These are phyloP conservation scores for Suillus decipiens DNA, from an alignment of 768 basidiomycete genomes.

Conservation along the genomic window DNA sequence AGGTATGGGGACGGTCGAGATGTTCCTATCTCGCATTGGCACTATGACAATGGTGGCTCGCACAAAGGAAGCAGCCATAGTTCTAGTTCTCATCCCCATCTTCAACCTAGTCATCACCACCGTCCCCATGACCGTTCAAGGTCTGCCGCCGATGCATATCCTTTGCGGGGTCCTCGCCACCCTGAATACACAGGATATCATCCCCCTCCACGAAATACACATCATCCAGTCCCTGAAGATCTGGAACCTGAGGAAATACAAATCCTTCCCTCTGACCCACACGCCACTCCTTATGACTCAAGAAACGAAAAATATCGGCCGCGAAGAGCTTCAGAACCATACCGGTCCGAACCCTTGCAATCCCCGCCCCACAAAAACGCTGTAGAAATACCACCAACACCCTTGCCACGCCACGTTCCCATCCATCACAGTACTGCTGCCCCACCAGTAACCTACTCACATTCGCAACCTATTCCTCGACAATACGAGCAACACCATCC, in stretches of 20 bases:
- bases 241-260: constrained; percentile 62
- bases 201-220: constrained; percentile 18
- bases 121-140: constrained; percentile 39
- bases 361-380: constrained; percentile 23
- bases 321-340: constrained; percentile 32
- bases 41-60: constrained; percentile 27
- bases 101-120: constrained; percentile 30
- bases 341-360: constrained; percentile 24
- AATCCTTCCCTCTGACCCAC: constrained; percentile 54
- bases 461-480: constrained; percentile 42
- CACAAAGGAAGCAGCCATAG: constrained; percentile 26
- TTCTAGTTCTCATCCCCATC: constrained; percentile 25
- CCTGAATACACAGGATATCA: constrained; percentile 22
- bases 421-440: constrained; percentile 24
- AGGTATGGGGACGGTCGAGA: constrained; percentile 68
- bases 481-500: constrained; percentile 33
- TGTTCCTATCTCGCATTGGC: constrained; percentile 57
- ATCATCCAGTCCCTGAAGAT: constrained; percentile 25
- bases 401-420: constrained; percentile 32
- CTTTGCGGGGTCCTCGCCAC: constrained; percentile 33
- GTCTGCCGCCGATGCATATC: constrained; percentile 35
- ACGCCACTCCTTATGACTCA: constrained; percentile 34
- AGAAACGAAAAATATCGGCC: constrained; percentile 30
- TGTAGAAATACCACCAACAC: constrained; percentile 36
- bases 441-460: constrained; percentile 37